Base-by-base conservation (phyloP, 1,139 yeast species). In the Geotrichum candidum region DNA sequence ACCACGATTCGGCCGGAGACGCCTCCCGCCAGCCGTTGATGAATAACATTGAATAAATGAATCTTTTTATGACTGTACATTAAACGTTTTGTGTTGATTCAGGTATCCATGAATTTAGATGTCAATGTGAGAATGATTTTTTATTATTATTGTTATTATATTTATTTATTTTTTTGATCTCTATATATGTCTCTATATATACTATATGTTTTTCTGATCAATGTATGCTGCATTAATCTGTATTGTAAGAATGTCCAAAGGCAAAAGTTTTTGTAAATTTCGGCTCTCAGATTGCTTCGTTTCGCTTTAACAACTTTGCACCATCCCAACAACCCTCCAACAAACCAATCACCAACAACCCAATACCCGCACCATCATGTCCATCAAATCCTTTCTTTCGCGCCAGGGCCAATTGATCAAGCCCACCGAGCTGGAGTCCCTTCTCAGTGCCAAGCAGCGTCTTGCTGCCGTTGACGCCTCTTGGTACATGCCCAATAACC, bases 401-500 rank as follows among this genome's bases (percentile, higher is more conserved):
- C 46, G 46, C 46, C 46, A n/a, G n/a, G 46, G 18, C 7, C 46
- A 41, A 41, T 41, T 41, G 46, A 41, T 41, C 18, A 41, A 41
- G n/a, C 46, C 46, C 18, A 15, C 15, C 9, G 46, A 41, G 6
- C 46, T 41, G 6, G 46, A 15, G 22, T 41, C 46, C 18, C 46
- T 41, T 41, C 46, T 41, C 22, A 41, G 46, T n/a, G n/a, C 46
- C 9, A 41, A 41, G n/a, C 46, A 41, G n/a, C 22, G 22, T 2
- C 15, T 41, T 41, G 18, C n/a, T 11, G 88, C 96, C 0, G 77
- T 94, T 31, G 99, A 94, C 73, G 86, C 96, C 5, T 86, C 97
- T 0, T 94, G 98, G 98, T 90, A 84, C 73, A 81, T 92, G 84
- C 97, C 98, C 54, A 87, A 86, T 70, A 78, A 77, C 54, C 84